These are phyloP conservation scores for Monilinia fructicola DNA, from an alignment of 2,329 filamentous ascomycete species.

Conservation along the genomic window DNA sequence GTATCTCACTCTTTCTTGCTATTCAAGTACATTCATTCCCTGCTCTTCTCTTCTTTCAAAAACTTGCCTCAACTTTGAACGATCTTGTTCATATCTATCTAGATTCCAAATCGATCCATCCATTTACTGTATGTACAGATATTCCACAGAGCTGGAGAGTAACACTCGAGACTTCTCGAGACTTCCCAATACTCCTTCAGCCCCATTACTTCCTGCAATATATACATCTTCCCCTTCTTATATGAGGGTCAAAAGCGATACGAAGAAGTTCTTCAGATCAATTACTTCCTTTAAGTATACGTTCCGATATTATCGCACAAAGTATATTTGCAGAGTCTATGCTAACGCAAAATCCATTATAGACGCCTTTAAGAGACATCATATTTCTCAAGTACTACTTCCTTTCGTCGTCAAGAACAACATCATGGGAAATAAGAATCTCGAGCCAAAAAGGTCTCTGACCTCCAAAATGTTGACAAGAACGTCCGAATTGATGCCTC, in stretches of 20 bases:
- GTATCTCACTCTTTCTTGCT: background rate
- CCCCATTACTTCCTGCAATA: background rate
- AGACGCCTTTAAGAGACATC: background rate
- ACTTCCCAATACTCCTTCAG: background rate
- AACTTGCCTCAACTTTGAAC: background rate
- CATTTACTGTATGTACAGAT: background rate
- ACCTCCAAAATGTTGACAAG: background rate
- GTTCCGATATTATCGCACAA: background rate
- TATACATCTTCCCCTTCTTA: background rate
- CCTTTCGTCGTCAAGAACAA: background rate
- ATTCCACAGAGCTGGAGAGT: background rate
- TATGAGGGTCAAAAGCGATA: background rate
- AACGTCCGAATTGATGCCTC: background rate
- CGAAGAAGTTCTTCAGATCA: background rate
- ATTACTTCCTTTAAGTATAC: background rate
- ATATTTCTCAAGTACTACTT: background rate
- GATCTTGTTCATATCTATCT: background rate
- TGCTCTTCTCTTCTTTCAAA: background rate
- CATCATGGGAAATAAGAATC: constrained; percentile 23
- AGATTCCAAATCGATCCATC: background rate
- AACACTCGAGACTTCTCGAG: background rate
- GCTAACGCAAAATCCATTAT: background rate
- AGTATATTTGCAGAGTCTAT: background rate
- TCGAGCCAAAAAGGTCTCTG: constrained; percentile 11
- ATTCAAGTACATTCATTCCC: background rate